phyloP scores from a whole-genome alignment of 1,139 yeast species.

The Suhomyces maxii region DNA sequence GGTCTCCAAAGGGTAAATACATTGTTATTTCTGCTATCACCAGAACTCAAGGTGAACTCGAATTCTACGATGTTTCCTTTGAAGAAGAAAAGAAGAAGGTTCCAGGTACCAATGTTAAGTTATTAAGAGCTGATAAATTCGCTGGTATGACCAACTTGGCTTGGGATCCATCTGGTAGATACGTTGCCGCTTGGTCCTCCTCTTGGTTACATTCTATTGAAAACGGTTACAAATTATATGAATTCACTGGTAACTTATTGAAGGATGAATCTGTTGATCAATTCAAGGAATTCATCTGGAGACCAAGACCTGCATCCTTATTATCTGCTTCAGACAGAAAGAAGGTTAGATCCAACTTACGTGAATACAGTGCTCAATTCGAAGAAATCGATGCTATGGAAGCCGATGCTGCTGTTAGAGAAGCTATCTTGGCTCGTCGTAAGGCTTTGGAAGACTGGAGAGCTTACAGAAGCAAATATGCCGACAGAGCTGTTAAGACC shows the following conservation, averaged over 20 bases:
- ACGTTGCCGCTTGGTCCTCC: constrained; percentile 84
- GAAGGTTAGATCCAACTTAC: constrained; percentile 87
- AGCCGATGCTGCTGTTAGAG: constrained; percentile 90
- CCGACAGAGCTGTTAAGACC: constrained; percentile 47
- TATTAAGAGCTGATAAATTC: constrained; percentile 62
- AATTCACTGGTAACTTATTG: constrained; percentile 74
- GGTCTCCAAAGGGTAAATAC: constrained; percentile 95
- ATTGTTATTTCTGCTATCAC: constrained; percentile 75
- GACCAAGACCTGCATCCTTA: constrained; percentile 89
- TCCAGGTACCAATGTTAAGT: constrained; percentile 59
- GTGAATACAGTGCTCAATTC: constrained; percentile 88
- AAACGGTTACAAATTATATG: constrained; percentile 87
- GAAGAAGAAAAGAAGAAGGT: constrained; percentile 55
- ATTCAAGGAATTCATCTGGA: constrained; percentile 91
- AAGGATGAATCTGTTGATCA: constrained; percentile 78
- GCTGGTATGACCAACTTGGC: constrained; percentile 80
- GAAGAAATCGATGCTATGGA: constrained; percentile 97
- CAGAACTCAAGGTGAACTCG: constrained; percentile 65
- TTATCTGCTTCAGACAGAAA: constrained; percentile 78
- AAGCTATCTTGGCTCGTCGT: constrained; percentile 83
- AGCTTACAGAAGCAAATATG: constrained; percentile 66
- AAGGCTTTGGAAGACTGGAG: constrained; percentile 83
- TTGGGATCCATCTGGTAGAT: constrained; percentile 98
- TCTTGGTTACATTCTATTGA: constrained; percentile 82
- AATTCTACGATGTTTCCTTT: constrained; percentile 77